Base-by-base conservation (phyloP, 78 protist genomes). In the Carpediemonas membranifera region DNA sequence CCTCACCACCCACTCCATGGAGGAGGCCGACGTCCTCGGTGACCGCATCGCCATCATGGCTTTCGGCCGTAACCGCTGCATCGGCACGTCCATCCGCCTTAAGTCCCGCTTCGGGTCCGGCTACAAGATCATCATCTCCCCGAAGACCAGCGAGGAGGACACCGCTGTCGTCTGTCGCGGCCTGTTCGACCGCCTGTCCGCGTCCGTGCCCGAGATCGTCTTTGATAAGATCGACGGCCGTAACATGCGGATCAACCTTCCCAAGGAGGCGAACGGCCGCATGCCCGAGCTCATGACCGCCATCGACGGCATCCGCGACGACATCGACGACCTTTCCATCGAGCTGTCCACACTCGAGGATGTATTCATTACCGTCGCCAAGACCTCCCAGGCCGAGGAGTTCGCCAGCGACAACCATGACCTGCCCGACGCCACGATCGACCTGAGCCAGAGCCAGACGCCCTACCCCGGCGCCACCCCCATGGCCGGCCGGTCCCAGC, bases 11-110 rank as follows among this genome's bases (percentile, higher is more conserved):
- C n/a, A n/a, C n/a, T 71, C 80, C 62, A 81, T 90, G 86, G 95
- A 90, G 54, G 98, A 91, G 61, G 96, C 94, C 0, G 92, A 89
- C 56, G 27, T 72, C n/a, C 77, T 93, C 21, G 92, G 90, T 33
- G 89, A 91, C 59, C 19, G 78, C 30, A 78, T 93, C 41, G 81
- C 81, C 58, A 87, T 93, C 69, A 90, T 93, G 83, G 34, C 80
- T 34, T 52, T 56, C 31, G 94, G 92, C 44, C 7, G 58, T 39
- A 47, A 86, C n/a, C 47, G 18, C 31, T 18, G 52, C 51, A 14
- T 78, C 41, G 97, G 94, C 33, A 57, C 68, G 35, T 35, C 82
- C 19, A 47, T 87, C 55, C 73, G 60, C 50, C 69, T 92, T 37
- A 90, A 88, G 73, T 50, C 35, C 14, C 34, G 54, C 30, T 85